Evolutionary conservation across 2,329 filamentous ascomycete genomes (phyloP), one percentile per base, ranked within the genome.

Genomic region (Conoideocrella luteorostrata): DNA sequence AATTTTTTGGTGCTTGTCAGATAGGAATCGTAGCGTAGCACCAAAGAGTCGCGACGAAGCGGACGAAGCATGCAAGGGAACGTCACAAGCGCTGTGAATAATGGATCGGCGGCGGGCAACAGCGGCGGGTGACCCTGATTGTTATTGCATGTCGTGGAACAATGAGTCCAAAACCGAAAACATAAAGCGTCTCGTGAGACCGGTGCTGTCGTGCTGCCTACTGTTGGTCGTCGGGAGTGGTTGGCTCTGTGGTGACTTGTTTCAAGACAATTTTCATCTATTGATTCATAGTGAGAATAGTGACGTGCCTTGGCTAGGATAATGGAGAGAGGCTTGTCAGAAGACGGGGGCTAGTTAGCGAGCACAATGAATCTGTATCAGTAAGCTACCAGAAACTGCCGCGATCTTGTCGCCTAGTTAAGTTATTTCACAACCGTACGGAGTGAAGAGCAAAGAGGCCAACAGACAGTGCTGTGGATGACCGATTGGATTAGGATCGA

Each of bases 201-300:
- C 43, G 37, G 44, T 41, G 23, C n/a, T 34, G 15, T 34, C 39
- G 44, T 24, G 20, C 39, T 37, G 32, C 13, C 29, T 21, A 38
- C 32, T n/a, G 13, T 12, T 36, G 18, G 21, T 11, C 23, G 28
- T 12, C 41, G 22, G 20, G 33, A 29, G n/a, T 23, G 23, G 11
- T 6, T 18, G 24, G 30, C 34, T n/a, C n/a, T n/a, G n/a, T n/a
- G n/a, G n/a, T n/a, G n/a, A n/a, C n/a, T n/a, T n/a, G n/a, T 20
- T 29, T 23, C 11, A 20, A 30, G 20, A 29, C 13, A n/a, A 15
- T 33, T 13, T 26, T 22, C 23, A n/a, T 21, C 33, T 26, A 18
- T 39, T 30, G 28, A 35, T 22, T 33, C 36, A 20, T 35, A 22
- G 42, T 11, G 17, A 22, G n/a, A 26, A 15, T n/a, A 9, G 33